phyloP scores from a whole-genome alignment of 805 yeast species.

The Wickerhamiella hasegawae region DNA sequence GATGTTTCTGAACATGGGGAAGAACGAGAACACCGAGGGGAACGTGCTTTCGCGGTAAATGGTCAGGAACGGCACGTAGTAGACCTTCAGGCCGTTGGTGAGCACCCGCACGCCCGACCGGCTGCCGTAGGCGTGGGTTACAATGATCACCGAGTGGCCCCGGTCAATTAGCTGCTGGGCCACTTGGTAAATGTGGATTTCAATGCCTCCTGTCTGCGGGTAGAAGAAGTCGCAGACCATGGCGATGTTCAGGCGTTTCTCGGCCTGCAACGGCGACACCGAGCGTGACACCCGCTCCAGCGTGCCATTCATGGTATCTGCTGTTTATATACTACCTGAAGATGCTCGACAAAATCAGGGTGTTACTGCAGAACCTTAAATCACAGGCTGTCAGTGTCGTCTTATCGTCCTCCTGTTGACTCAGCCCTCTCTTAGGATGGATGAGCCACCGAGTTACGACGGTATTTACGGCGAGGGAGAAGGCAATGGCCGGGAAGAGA shows the following conservation, averaged over 20 bases:
- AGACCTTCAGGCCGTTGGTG: constrained; percentile 84
- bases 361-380: no score
- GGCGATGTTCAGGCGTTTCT: constrained; percentile 16
- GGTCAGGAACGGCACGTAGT: constrained; percentile 70
- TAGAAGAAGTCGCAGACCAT: constrained; percentile 96
- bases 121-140: constrained; percentile 79
- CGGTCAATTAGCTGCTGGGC: constrained; percentile 58
- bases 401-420: no score
- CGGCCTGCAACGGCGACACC: no score
- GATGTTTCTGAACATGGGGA: constrained; percentile 74
- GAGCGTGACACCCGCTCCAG: no score
- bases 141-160: constrained; percentile 74
- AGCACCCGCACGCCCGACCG: constrained; percentile 69
- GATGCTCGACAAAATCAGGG: no score
- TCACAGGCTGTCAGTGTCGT: no score
- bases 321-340: no score
- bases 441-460: constrained; percentile 5
- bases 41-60: constrained; percentile 72
- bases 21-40: constrained; percentile 78
- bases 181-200: constrained; percentile 81
- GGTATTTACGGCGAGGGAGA: neutral
- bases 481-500: no score
- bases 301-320: no score
- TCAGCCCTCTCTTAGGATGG: no score
- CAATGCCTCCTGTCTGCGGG: constrained; percentile 98